Evolutionary conservation across 2,329 filamentous ascomycete genomes (phyloP).

Genomic region (Epichloe elymi): DNA sequence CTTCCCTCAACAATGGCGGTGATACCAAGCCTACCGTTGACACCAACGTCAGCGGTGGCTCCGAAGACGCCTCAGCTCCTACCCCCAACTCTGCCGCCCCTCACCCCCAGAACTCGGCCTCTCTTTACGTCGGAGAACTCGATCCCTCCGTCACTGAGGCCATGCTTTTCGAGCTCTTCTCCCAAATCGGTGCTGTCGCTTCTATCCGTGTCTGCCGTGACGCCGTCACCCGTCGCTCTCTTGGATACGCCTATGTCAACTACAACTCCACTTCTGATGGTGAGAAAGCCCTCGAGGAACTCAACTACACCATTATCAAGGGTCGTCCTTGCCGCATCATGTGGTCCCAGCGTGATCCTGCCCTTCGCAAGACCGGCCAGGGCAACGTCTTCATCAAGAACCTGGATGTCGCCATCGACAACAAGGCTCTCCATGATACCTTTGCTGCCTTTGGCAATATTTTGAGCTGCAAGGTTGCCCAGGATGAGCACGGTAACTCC

Average conservation of each 20-base stretch:
- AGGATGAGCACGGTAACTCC: conserved; percentile 92
- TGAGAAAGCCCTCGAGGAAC: conserved; percentile 95
- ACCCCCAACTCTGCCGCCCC: conserved; percentile 62
- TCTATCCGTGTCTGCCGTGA: conserved; percentile 99
- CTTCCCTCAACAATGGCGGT: conserved; percentile 55
- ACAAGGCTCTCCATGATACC: conserved; percentile 99
- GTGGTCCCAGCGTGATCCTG: conserved; percentile 99
- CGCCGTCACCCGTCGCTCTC: conserved; percentile 93
- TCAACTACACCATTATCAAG: conserved; percentile 99
- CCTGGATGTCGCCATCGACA: conserved; percentile 94
- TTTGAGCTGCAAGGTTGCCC: conserved; percentile 96
- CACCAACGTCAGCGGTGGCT: conserved; percentile 50
- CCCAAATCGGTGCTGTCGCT: conserved; percentile 94
- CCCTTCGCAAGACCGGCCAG: conserved; percentile 96
- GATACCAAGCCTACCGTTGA: conserved; percentile 58
- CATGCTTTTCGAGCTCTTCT: conserved; percentile 99
- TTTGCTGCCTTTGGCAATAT: conserved; percentile 99
- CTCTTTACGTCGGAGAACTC: conserved; percentile 97
- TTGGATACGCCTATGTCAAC: conserved; percentile 99
- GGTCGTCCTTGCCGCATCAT: conserved; percentile 98
- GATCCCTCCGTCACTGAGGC: conserved; percentile 96
- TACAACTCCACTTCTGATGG: conserved; percentile 96
- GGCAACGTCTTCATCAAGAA: conserved; percentile 99
- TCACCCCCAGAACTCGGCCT: conserved; percentile 86
- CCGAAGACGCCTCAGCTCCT: conserved; percentile 48